A percentile compares a stretch with the other conserved stretches of the same genome.
Evolutionary conservation across 768 basidiomycete species (phyloP).

Genomic region (Coprinopsis cinerea): DNA sequence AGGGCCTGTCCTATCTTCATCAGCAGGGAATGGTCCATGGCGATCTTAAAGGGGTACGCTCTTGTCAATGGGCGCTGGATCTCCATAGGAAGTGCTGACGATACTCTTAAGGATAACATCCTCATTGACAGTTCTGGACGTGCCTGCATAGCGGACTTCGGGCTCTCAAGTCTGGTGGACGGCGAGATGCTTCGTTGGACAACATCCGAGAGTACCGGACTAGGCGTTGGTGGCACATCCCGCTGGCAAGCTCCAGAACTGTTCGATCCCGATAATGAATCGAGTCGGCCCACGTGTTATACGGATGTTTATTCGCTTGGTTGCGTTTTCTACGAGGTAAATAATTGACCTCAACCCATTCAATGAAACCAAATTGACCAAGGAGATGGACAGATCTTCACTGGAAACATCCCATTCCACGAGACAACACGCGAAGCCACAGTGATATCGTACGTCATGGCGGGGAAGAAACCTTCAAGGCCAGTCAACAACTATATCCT

Average conservation of each 20-base stretch:
- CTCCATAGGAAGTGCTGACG: neutral
- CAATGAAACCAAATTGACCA: neutral
- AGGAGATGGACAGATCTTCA: constrained; percentile 4
- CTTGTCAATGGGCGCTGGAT: neutral
- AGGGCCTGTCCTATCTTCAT: constrained; percentile 17
- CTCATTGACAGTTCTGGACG: constrained; percentile 15
- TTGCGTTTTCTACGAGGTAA: constrained; percentile 12
- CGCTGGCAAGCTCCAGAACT: constrained; percentile 13
- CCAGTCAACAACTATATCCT: neutral
- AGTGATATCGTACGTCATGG: constrained; percentile 14
- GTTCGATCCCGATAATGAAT: constrained; percentile 9
- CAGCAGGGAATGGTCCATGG: constrained; percentile 15
- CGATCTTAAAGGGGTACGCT: constrained; percentile 18
- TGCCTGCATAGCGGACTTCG: constrained; percentile 20
- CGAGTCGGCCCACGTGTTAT: neutral
- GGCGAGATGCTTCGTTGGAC: constrained; percentile 8
- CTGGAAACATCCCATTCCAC: constrained; percentile 18
- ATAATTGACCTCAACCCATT: too few species aligned
- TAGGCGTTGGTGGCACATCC: constrained; percentile 11
- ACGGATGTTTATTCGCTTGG: constrained; percentile 13
- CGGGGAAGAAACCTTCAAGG: constrained; percentile 13
- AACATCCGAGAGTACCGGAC: constrained; percentile 3
- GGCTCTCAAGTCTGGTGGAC: constrained; percentile 14
- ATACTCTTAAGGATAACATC: constrained; percentile 13
- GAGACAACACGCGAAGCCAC: constrained; percentile 15